Conservation (phyloP, 441 rosid species). For the Arabidopsis lyrata region DNA sequence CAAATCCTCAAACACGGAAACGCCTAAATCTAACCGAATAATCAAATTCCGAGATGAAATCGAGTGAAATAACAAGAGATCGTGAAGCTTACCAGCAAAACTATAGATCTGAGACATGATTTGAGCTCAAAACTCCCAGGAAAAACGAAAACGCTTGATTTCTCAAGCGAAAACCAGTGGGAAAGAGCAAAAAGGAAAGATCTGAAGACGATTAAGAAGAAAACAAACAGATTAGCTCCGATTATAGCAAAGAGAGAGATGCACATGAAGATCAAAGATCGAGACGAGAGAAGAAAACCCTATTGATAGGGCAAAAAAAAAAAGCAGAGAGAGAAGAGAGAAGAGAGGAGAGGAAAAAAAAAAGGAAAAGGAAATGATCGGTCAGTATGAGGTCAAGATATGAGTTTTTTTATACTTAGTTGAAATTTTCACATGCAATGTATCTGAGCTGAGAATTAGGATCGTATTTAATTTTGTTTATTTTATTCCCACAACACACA, state of each 20-base stretch:
- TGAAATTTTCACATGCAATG: slow-evolving; percentile 63
- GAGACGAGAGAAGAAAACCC: slow-evolving; percentile 56
- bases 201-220: slow-evolving; percentile 43
- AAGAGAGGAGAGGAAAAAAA: slow-evolving; percentile 16
- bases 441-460: slow-evolving; percentile 36
- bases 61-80: not conserved
- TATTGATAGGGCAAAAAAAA: slow-evolving; percentile 74
- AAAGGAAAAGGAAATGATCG: not conserved
- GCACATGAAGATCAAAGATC: slow-evolving; percentile 61
- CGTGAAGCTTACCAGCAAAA: slow-evolving; percentile 62
- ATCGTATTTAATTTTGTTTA: slow-evolving; percentile 19
- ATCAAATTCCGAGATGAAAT: not conserved
- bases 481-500: slow-evolving; percentile 10
- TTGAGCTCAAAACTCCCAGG: slow-evolving; percentile 58
- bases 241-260: slow-evolving; percentile 38
- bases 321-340: too few species aligned
- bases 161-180: slow-evolving; percentile 65
- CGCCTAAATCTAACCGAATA: not conserved
- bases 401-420: slow-evolving; percentile 39
- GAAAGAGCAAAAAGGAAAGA: slow-evolving; percentile 77
- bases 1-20: not conserved
- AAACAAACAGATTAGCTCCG: slow-evolving; percentile 32
- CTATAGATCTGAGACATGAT: slow-evolving; percentile 76
- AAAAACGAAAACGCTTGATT: slow-evolving; percentile 50
- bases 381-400: slow-evolving; percentile 30